Percentiles rank a stretch among this genome's conserved stretches.
These are phyloP conservation scores for Mariannaea sp. DNA, from an alignment of 2,329 filamentous ascomycete genomes.

Conservation along the genomic window DNA sequence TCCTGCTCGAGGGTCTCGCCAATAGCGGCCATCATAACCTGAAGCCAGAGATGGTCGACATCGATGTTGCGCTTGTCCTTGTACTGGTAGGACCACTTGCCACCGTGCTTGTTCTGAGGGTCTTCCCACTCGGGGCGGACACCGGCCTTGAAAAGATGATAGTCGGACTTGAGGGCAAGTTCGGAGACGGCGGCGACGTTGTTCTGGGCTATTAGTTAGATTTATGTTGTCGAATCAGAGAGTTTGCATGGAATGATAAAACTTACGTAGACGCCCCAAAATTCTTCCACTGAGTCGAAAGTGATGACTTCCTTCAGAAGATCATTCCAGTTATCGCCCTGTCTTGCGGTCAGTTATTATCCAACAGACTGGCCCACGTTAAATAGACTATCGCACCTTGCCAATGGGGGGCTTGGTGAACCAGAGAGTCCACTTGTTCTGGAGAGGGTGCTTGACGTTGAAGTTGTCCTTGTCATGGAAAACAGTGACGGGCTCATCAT, in stretches of 20 bases:
- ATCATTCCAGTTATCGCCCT: constrained; percentile 99
- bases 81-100: constrained; percentile 98
- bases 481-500: constrained; percentile 75
- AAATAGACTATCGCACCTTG: constrained; percentile 68
- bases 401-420: constrained; percentile 97
- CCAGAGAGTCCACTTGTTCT: constrained; percentile 98
- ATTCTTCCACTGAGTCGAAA: constrained; percentile 98
- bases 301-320: constrained; percentile 98
- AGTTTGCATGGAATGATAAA: neutral
- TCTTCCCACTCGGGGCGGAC: constrained; percentile 99
- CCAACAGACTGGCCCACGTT: constrained; percentile 4
- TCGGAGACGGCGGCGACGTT: constrained; percentile 97
- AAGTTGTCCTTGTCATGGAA: constrained; percentile 99
- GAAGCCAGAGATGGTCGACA: constrained; percentile 94
- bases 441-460: constrained; percentile 98
- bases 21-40: constrained; percentile 95
- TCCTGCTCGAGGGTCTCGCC: constrained; percentile 94
- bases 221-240: constrained; percentile 15
- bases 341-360: constrained; percentile 20
- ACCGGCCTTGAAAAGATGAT: constrained; percentile 98
- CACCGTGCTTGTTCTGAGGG: constrained; percentile 96
- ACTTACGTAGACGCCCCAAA: constrained; percentile 98
- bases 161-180: constrained; percentile 95
- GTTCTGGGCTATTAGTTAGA: constrained; percentile 66
- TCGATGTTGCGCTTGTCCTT: constrained; percentile 92